Evolutionary conservation across 495 filamentous ascomycete species (phyloP), one percentile per base, ranked within the genome.

Genomic region (Choiromyces venosus): DNA sequence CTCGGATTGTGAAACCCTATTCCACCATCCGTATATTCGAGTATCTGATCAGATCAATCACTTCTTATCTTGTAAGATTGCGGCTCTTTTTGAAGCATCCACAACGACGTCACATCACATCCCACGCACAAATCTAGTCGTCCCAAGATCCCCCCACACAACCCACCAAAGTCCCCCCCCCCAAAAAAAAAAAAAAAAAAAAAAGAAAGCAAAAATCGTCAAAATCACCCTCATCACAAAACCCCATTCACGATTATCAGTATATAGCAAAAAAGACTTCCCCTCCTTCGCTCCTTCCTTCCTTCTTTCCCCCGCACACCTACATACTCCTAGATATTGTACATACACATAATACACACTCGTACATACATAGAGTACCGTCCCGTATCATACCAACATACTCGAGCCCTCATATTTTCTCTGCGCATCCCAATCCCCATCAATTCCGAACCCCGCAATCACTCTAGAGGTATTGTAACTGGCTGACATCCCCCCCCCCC

Each of bases 121-220:
- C 12, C 14, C 10, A 9, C 4, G 4, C 14, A 52, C 21, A n/a
- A 52, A 52, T 52, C 44, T 52, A 52, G 21, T 52, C 44, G 10
- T n/a, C 19, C 18, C 44, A 19, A 19, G 44, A 52, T 25, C 44
- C 6, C 67, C 42, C 44, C 66, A 46, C 38, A 74, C 40, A 40
- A 21, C 39, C 71, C 69, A 67, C 29, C 21, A 67, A 37, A n/a
- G 42, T n/a, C n/a, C n/a, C n/a, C n/a, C n/a, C n/a, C n/a, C n/a
- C n/a, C n/a, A n/a, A n/a, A n/a, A n/a, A n/a, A 36, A 39, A 52
- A 18, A 37, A 33, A 16, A 39, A 42, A 72, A 37, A 37, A 25
- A 25, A 68, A 33, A 18, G 2, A 29, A 65, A 29, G 10, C 16
- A 69, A 35, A 42, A 42, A 35, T 18, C 61, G 14, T 61, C 19